Base-by-base conservation (phyloP, 2,329 filamentous ascomycete genomes). In the Fusarium scirpi region DNA sequence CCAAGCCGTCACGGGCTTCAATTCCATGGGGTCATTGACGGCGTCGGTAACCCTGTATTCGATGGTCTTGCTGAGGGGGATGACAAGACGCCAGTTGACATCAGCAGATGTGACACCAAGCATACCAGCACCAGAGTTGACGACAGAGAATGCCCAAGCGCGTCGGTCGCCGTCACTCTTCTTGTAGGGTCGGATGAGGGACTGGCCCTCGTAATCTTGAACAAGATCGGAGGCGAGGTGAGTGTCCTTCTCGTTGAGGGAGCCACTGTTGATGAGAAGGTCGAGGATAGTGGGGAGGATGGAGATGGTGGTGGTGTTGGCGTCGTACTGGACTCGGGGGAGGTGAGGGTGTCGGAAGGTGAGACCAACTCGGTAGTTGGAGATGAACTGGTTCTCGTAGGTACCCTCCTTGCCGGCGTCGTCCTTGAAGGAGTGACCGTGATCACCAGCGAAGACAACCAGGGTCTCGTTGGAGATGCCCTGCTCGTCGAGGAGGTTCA, bases 201-300 rank as follows among this genome's bases (percentile, higher is more conserved):
- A 80, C 47, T 80, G 77, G 5, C 79, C 79, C 48, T 80, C 79
- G 46, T 80, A 80, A 57, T 79, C 78, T 22, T 74, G 63, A 5
- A 75, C 59, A 11, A 80, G 71, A 30, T 79, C 77, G 3, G 57
- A 64, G 1, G 77, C 77, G 16, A 76, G 74, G 7, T 59, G 46
- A 18, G 60, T 70, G 20, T 76, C 74, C 41, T 70, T 67, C 6
- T 70, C 57, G 57, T 73, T 73, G 30, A 80, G 76, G 11, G 79
- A 80, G 13, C 73, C 75, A 10, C 75, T 78, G 57, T 78, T 76
- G 40, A 78, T 62, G 34, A 80, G 77, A 0, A 80, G 70, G 27
- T 80, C 79, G 32, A 80, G 74, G 20, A 80, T 76, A 5, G 79
- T 80, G 0, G 79, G 79, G 3, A 80, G 71, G 10, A 80, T 77